A percentile compares a stretch with the other conserved stretches of the same genome.
phyloP scores from a whole-genome alignment of 116 monocot species.

The Iris pallida region DNA sequence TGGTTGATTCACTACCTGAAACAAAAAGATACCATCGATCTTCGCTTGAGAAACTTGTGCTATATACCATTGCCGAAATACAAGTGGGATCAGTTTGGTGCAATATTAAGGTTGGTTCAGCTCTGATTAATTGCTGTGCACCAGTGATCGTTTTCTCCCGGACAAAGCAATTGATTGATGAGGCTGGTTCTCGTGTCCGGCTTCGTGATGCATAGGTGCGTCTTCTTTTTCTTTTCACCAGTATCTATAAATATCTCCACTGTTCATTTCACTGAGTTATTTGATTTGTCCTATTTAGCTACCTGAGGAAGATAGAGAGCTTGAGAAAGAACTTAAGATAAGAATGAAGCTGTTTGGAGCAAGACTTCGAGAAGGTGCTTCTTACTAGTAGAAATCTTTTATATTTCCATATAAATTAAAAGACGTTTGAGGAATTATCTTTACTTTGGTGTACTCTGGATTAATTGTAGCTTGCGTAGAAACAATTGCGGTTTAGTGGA shows the following conservation, averaged over 20 bases:
- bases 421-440: too few species aligned
- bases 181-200: constrained; percentile 52
- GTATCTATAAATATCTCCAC: neutral
- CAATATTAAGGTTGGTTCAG: neutral
- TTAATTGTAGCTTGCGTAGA: neutral
- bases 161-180: constrained; percentile 58
- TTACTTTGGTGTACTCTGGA: too few species aligned
- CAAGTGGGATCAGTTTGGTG: neutral
- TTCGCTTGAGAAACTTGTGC: neutral
- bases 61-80: neutral
- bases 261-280: neutral
- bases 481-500: too few species aligned
- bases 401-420: too few species aligned
- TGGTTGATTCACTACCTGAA: too few species aligned
- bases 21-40: too few species aligned
- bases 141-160: constrained; percentile 39
- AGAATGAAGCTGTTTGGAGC: too few species aligned
- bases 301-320: too few species aligned
- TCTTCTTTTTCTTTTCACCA: neutral
- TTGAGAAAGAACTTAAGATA: too few species aligned
- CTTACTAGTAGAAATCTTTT: too few species aligned
- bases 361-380: too few species aligned
- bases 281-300: too few species aligned
- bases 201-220: constrained; percentile 42
- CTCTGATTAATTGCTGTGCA: constrained; percentile 12